A percentile compares a stretch with the other conserved stretches of the same genome.
These are phyloP conservation scores for Podospora tetraspora DNA, from an alignment of 495 filamentous ascomycete genomes.

Conservation along the genomic window DNA sequence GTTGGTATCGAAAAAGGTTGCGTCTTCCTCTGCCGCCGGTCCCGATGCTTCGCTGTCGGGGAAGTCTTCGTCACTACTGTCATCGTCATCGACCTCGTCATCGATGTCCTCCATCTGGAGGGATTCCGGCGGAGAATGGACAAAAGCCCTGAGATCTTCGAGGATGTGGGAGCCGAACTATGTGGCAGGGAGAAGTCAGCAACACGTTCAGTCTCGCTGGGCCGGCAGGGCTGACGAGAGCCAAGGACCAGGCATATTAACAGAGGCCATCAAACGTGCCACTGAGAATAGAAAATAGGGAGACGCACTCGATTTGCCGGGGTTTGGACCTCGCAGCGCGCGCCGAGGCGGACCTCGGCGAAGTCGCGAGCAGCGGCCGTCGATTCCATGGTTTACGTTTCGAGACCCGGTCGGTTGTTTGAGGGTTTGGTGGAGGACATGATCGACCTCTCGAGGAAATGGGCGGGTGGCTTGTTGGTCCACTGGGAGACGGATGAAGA, in stretches of 20 bases:
- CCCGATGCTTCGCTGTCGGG: constrained; percentile 14
- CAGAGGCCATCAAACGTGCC: background rate
- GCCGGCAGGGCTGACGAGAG: too few relatives aligned
- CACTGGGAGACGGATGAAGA: background rate
- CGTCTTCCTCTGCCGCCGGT: background rate
- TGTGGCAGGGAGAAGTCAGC: background rate
- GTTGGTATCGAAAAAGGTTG: background rate
- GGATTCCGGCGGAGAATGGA: constrained; percentile 7
- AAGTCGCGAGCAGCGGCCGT: background rate
- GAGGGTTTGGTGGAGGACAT: background rate
- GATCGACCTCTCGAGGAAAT: background rate
- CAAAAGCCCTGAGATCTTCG: constrained; percentile 23
- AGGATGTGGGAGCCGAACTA: constrained; percentile 26
- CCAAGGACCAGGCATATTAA: background rate
- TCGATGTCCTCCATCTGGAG: constrained; percentile 13
- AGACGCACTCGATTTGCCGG: background rate
- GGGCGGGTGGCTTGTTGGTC: background rate
- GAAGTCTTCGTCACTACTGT: constrained; percentile 9
- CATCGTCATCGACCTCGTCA: constrained; percentile 18
- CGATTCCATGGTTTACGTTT: background rate
- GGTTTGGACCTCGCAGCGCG: background rate
- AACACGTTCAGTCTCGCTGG: background rate
- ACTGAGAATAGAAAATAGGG: background rate
- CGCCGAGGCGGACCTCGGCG: background rate
- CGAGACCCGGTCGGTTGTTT: background rate